These are phyloP conservation scores for Zygotorulaspora chibaensis DNA, from an alignment of 805 yeast species.

Conservation along the genomic window DNA sequence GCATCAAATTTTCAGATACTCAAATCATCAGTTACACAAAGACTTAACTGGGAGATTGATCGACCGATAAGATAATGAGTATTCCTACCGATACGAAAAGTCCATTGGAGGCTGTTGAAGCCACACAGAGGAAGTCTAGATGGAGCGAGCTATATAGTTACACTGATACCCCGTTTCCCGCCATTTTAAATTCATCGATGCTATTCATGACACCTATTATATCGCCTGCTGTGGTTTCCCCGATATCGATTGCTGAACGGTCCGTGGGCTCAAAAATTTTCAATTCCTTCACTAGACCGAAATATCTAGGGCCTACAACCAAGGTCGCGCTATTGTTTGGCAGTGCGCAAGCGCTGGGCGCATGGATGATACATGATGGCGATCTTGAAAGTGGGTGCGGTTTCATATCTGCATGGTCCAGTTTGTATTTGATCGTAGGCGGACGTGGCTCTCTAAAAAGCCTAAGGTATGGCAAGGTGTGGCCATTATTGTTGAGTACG, in stretches of 20 bases:
- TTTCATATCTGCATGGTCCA: slow-evolving; percentile 74
- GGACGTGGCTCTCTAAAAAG: slow-evolving; percentile 54
- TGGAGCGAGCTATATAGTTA: slow-evolving; percentile 28
- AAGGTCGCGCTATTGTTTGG: slow-evolving; percentile 52
- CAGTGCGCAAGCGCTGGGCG: slow-evolving; percentile 58
- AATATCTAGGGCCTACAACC: slow-evolving; percentile 34
- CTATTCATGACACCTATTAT: slow-evolving; percentile 39
- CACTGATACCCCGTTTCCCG: slow-evolving; percentile 45
- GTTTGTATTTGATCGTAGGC: slow-evolving; percentile 67
- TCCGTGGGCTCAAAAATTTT: slow-evolving; percentile 3
- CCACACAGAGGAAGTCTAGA: background rate
- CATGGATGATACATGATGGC: slow-evolving; percentile 71
- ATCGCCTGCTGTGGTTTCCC: slow-evolving; percentile 29
- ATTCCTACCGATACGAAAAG: slow-evolving; percentile 11
- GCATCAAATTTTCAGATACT: too few relatives aligned
- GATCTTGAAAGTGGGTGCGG: slow-evolving; percentile 79
- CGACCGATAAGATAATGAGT: slow-evolving; percentile 1
- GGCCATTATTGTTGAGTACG: slow-evolving; percentile 56
- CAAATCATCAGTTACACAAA: too few relatives aligned
- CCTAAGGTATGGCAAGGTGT: slow-evolving; percentile 51
- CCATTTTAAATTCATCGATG: slow-evolving; percentile 39
- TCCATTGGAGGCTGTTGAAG: background rate
- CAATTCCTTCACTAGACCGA: slow-evolving; percentile 17
- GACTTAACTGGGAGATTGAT: too few relatives aligned
- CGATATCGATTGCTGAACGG: slow-evolving; percentile 11